Evolutionary conservation across 2,329 filamentous ascomycete genomes (phyloP).

Genomic region (Ramularia endophylla): DNA sequence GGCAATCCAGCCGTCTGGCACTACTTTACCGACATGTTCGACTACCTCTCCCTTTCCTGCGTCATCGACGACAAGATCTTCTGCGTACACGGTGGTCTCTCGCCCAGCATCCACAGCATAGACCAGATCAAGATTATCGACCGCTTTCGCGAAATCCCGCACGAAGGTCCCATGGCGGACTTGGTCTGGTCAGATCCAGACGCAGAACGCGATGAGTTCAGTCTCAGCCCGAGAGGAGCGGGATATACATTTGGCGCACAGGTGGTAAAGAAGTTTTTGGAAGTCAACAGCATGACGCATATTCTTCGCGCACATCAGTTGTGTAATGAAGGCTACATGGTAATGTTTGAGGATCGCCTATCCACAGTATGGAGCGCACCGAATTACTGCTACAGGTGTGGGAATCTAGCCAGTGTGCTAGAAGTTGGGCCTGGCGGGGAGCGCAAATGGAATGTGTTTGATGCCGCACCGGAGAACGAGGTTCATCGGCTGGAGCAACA

Average conservation of each 20-base stretch:
- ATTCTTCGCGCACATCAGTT: constrained; percentile 97
- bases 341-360: constrained; percentile 88
- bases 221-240: constrained; percentile 82
- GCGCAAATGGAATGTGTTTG: constrained; percentile 96
- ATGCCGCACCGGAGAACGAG: constrained; percentile 94
- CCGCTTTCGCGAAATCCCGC: constrained; percentile 95
- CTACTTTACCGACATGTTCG: constrained; percentile 99
- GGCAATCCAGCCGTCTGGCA: constrained; percentile 99
- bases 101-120: constrained; percentile 81
- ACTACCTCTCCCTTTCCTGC: constrained; percentile 92
- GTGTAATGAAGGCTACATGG: constrained; percentile 96
- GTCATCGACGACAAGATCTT: constrained; percentile 99
- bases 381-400: constrained; percentile 66
- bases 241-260: constrained; percentile 98
- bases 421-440: constrained; percentile 93
- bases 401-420: constrained; percentile 93
- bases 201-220: constrained; percentile 96
- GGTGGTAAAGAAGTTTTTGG: constrained; percentile 96
- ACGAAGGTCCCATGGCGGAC: constrained; percentile 99
- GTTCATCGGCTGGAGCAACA: constrained; percentile 75
- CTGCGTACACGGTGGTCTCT: constrained; percentile 83
- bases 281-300: constrained; percentile 96
- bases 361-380: constrained; percentile 98
- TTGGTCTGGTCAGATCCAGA: constrained; percentile 98
- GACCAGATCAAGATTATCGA: constrained; percentile 99